These are phyloP conservation scores for Neocatenulostroma microsporum DNA, from an alignment of 2,329 filamentous ascomycete genomes.

Conservation along the genomic window DNA sequence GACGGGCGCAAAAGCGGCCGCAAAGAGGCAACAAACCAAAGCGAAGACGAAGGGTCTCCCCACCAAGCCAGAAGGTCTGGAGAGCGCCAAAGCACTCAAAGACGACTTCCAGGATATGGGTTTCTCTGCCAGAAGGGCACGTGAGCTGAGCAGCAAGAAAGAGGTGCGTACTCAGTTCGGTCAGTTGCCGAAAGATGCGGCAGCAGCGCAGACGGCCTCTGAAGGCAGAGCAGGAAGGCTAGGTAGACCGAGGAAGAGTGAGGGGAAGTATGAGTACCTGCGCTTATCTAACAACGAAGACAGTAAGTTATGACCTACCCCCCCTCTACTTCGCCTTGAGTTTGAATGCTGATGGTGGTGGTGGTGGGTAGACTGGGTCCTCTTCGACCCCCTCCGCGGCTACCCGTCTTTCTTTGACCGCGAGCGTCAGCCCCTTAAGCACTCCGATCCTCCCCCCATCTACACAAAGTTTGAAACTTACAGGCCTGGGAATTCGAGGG, in stretches of 20 bases:
- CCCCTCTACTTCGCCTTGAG: conserved; percentile 12
- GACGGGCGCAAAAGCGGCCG: too few species aligned
- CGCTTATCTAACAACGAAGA: conserved; percentile 1
- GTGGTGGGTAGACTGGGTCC: conserved; percentile 19
- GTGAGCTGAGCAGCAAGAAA: neutral
- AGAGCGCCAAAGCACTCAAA: conserved; percentile 3
- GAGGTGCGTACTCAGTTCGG: conserved; percentile 1
- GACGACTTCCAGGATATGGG: conserved; percentile 9
- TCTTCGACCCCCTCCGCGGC: conserved; percentile 18
- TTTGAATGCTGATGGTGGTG: neutral
- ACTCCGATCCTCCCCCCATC: conserved; percentile 6
- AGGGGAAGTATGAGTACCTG: conserved; percentile 7
- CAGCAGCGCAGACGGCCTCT: conserved; percentile 1
- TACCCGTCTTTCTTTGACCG: conserved; percentile 5
- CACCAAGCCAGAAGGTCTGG: too few species aligned
- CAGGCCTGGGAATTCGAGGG: conserved; percentile 16
- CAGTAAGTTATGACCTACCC: conserved; percentile 20
- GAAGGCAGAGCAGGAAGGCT: conserved; percentile 1
- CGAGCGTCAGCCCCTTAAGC: too few species aligned
- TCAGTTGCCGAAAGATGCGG: neutral
- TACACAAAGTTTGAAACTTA: conserved; percentile 11
- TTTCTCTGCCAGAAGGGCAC: neutral
- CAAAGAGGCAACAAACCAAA: neutral
- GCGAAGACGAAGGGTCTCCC: neutral
- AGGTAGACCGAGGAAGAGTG: too few species aligned